A percentile compares a stretch with the other conserved stretches of the same genome.
Conservation (phyloP, 768 basidiomycete genomes). For the Calocera cornea region DNA sequence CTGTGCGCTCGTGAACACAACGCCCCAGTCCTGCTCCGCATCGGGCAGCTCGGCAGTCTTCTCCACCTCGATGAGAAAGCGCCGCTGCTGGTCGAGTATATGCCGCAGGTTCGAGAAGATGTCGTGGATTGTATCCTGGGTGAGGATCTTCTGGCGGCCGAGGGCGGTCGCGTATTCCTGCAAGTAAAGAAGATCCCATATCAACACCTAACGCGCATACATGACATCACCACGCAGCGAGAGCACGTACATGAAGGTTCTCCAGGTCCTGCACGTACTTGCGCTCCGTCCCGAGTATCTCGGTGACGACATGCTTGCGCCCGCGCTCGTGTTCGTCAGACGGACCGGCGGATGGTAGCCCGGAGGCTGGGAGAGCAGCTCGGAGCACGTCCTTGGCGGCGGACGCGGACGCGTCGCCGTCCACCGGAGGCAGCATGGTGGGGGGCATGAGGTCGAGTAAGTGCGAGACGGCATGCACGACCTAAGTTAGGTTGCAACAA, state of each 20-base stretch:
- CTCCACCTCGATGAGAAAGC: slow-evolving; percentile 82
- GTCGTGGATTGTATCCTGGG: slow-evolving; percentile 88
- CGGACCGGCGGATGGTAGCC: slow-evolving; percentile 5
- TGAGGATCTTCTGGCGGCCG: slow-evolving; percentile 68
- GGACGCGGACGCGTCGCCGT: slow-evolving; percentile 21
- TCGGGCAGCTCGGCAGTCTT: slow-evolving; percentile 69
- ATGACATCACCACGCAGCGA: too few species aligned
- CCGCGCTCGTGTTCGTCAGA: slow-evolving; percentile 41
- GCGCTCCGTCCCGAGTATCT: slow-evolving; percentile 88
- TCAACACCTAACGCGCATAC: slow-evolving; percentile 10
- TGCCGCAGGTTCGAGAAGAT: slow-evolving; percentile 92
- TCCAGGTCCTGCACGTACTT: slow-evolving; percentile 95
- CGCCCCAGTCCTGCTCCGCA: slow-evolving; percentile 79
- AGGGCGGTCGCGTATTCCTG: slow-evolving; percentile 84
- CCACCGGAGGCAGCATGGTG: slow-evolving; percentile 31
- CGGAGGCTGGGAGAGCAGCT: slow-evolving; percentile 12
- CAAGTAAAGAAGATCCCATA: slow-evolving; percentile 9
- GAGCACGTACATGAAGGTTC: slow-evolving; percentile 69
- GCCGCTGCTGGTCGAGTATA: slow-evolving; percentile 89
- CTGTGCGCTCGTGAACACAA: slow-evolving; percentile 70
- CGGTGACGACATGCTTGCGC: slow-evolving; percentile 65
- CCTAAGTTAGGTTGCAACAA: slow-evolving; percentile 33
- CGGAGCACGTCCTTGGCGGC: slow-evolving; percentile 2
- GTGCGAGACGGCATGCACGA: slow-evolving; percentile 75
- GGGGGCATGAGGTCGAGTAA: slow-evolving; percentile 65